A percentile compares a stretch with the other conserved stretches of the same genome.
phyloP scores from a whole-genome alignment of 345 rosid genomes.

The Erodium maritimum region DNA sequence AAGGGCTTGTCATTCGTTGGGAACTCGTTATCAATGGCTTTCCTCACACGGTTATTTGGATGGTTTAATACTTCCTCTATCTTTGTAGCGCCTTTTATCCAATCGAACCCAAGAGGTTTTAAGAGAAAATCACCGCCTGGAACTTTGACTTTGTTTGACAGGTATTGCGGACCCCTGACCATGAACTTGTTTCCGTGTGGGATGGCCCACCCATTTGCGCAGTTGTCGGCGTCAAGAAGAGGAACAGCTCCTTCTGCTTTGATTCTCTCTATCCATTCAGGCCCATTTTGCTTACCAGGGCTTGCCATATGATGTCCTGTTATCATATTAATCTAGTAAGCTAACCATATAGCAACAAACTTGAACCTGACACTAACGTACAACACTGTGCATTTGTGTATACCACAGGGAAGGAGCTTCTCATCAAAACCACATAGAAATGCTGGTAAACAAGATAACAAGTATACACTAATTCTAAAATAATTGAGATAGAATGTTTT shows the following conservation, averaged over 20 bases:
- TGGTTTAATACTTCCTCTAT: constrained; percentile 42
- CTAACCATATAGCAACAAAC: background rate
- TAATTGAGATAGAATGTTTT: too few relatives aligned
- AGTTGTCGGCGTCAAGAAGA: constrained; percentile 46
- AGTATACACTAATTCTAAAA: too few relatives aligned
- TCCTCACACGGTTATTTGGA: constrained; percentile 51
- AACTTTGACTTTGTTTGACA: constrained; percentile 56
- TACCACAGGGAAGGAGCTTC: background rate
- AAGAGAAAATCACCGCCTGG: constrained; percentile 66
- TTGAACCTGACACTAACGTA: background rate
- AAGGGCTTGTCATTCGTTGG: constrained; percentile 57
- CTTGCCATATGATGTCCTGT: constrained; percentile 35
- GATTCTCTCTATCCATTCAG: constrained; percentile 59
- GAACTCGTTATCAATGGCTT: constrained; percentile 42
- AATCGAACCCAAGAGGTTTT: constrained; percentile 78
- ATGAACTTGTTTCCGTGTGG: constrained; percentile 63
- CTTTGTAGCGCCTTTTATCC: constrained; percentile 66
- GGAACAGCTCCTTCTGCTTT: constrained; percentile 79
- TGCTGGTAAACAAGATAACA: background rate
- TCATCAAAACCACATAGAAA: background rate
- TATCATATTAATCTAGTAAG: constrained; percentile 2
- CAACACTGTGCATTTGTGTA: too few relatives aligned
- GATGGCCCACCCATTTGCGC: constrained; percentile 72
- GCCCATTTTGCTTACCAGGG: constrained; percentile 23
- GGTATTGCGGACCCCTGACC: constrained; percentile 86